phyloP scores from a whole-genome alignment of 495 filamentous ascomycete species.

The Parmelia sp. region DNA sequence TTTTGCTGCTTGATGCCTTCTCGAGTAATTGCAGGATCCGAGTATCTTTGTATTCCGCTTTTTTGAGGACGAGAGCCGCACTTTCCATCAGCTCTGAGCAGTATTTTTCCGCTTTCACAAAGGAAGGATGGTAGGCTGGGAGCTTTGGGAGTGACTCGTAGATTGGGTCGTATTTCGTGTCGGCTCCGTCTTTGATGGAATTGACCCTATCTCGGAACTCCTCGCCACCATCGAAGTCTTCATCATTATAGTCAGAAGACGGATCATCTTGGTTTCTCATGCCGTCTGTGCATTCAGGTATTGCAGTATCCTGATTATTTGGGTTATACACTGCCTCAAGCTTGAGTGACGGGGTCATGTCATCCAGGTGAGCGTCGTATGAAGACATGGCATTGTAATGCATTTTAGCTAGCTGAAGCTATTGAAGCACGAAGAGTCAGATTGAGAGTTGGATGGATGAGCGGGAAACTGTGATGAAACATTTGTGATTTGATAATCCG shows the following conservation, averaged over 20 bases:
- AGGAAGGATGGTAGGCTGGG: conserved; percentile 12
- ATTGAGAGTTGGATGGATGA: not conserved
- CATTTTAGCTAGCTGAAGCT: not conserved
- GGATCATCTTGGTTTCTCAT: not conserved
- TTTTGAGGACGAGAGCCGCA: conserved; percentile 1
- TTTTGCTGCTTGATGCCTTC: not conserved
- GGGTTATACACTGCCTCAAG: not conserved
- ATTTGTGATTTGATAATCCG: not conserved
- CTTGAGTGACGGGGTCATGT: not conserved
- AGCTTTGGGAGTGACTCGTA: not conserved
- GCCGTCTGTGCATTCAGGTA: not conserved
- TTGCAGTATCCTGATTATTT: not conserved
- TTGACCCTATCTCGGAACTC: conserved; percentile 9
- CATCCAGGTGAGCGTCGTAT: not conserved
- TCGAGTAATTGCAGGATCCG: not conserved
- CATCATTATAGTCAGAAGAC: not conserved
- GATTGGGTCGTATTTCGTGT: not conserved
- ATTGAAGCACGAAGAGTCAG: not conserved
- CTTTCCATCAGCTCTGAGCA: conserved; percentile 7
- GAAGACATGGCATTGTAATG: not conserved
- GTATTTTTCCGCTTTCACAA: not conserved
- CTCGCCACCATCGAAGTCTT: not conserved
- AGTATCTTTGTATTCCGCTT: not conserved
- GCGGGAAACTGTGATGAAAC: not conserved
- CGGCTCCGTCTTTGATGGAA: not conserved